Evolutionary conservation across 306 rosid species (phyloP).

Genomic region (Acacia acuminata): DNA sequence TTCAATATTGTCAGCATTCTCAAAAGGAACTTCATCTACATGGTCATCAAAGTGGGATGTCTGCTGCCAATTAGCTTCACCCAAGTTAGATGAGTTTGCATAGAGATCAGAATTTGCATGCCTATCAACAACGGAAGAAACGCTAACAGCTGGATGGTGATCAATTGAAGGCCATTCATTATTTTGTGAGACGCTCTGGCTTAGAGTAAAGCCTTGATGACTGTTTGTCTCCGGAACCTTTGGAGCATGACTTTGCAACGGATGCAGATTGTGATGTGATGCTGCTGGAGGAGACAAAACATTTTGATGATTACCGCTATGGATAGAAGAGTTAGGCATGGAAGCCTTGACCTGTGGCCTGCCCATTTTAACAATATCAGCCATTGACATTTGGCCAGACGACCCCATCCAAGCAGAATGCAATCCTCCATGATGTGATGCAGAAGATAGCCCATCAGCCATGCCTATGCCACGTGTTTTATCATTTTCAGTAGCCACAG

Average conservation of each 20-base stretch:
- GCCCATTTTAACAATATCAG: constrained; percentile 69
- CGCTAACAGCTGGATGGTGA: constrained; percentile 52
- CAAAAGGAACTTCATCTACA: constrained; percentile 52
- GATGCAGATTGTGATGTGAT: constrained; percentile 43
- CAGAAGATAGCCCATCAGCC: constrained; percentile 56
- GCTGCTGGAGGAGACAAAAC: constrained; percentile 44
- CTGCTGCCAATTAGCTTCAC: constrained; percentile 47
- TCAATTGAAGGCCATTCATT: constrained; percentile 88
- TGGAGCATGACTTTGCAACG: constrained; percentile 55
- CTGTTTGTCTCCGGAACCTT: constrained; percentile 48
- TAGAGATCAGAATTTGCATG: constrained; percentile 49
- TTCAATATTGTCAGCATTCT: constrained; percentile 48
- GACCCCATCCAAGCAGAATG: constrained; percentile 76
- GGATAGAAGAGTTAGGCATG: constrained; percentile 49
- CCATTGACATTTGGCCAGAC: constrained; percentile 89
- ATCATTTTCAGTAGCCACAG: constrained; percentile 50
- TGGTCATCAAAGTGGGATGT: constrained; percentile 55
- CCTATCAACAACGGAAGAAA: constrained; percentile 48
- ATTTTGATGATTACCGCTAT: constrained; percentile 46
- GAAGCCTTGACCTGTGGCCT: constrained; percentile 68
- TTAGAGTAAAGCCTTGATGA: constrained; percentile 40
- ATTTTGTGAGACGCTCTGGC: constrained; percentile 38
- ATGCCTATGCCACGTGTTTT: constrained; percentile 41
- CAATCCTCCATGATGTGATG: constrained; percentile 60
- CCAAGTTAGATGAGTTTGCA: constrained; percentile 48